phyloP scores from a whole-genome alignment of 495 filamentous ascomycete genomes.

The Lasiosphaeris hirsuta region DNA sequence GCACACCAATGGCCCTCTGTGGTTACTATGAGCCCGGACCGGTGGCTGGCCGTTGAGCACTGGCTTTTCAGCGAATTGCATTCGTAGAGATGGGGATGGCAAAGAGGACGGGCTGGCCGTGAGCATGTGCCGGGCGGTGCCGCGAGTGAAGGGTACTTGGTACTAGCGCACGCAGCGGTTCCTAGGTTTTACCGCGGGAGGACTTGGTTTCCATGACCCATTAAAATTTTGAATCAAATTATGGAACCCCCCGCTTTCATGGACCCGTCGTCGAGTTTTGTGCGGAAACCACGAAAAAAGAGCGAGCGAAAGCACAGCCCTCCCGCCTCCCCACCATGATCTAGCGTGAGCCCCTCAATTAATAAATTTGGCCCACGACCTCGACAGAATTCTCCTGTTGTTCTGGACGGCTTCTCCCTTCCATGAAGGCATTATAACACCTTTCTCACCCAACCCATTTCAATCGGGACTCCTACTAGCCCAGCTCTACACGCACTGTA shows the following conservation, averaged over 20 bases:
- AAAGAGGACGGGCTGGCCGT: too few species aligned
- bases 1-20: too few species aligned
- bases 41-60: too few species aligned
- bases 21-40: too few species aligned
- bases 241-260: slow-evolving; percentile 8
- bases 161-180: neutral
- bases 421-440: neutral
- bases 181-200: neutral
- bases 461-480: too few species aligned
- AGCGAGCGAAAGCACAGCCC: slow-evolving; percentile 23
- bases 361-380: slow-evolving; percentile 25
- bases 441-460: too few species aligned
- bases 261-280: slow-evolving; percentile 15
- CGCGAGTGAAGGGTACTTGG: neutral
- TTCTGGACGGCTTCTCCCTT: slow-evolving; percentile 5
- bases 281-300: slow-evolving; percentile 21
- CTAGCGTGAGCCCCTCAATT: slow-evolving; percentile 18
- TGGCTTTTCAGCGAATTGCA: too few species aligned
- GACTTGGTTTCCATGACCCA: slow-evolving; percentile 9
- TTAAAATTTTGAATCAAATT: slow-evolving; percentile 8
- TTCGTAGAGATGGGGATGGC: too few species aligned
- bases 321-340: slow-evolving; percentile 23
- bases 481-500: too few species aligned
- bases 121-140: too few species aligned
- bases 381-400: slow-evolving; percentile 7